A percentile compares a stretch with the other conserved stretches of the same genome.
Evolutionary conservation across 371 early-diverging fungal species (phyloP).

Genomic region (Mucor velutinosus): DNA sequence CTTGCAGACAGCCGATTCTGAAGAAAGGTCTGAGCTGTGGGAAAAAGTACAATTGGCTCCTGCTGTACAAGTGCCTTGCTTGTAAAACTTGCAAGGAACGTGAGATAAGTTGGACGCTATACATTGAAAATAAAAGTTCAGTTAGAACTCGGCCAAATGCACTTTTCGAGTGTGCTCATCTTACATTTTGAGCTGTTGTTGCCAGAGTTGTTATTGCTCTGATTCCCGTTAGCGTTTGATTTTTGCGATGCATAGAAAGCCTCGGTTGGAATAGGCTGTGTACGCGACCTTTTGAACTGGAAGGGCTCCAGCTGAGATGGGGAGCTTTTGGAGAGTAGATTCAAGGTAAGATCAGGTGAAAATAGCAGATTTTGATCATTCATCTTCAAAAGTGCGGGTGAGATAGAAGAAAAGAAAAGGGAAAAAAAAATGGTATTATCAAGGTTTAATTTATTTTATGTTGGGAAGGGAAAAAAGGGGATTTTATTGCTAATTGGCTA

Average conservation of each 20-base stretch:
- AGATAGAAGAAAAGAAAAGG: conserved; percentile 6
- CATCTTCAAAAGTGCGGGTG: conserved; percentile 2
- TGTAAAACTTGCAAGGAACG: conserved; percentile 84
- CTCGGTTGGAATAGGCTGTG: conserved; percentile 24
- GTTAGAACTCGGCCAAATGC: background rate
- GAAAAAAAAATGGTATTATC: background rate
- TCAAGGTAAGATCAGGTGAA: conserved; percentile 17
- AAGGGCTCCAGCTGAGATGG: conserved; percentile 31
- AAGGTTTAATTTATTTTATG: background rate
- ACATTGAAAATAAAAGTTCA: background rate
- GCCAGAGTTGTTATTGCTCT: background rate
- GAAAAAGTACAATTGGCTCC: conserved; percentile 80
- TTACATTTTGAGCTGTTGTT: conserved; percentile 12
- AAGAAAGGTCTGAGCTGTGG: conserved; percentile 62
- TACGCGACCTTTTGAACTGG: conserved; percentile 26
- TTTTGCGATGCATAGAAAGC: conserved; percentile 18
- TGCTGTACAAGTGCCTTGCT: conserved; percentile 76
- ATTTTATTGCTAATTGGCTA: conserved; percentile 9
- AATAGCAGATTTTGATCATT: conserved; percentile 17
- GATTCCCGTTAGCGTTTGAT: background rate
- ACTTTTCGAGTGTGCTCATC: background rate
- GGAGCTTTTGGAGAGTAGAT: conserved; percentile 35
- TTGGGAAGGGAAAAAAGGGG: conserved; percentile 6
- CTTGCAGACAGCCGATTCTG: conserved; percentile 71
- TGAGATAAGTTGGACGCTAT: conserved; percentile 53